These are phyloP conservation scores for Lenwebbia sp. DNA, from an alignment of 345 rosid species.

Conservation along the genomic window DNA sequence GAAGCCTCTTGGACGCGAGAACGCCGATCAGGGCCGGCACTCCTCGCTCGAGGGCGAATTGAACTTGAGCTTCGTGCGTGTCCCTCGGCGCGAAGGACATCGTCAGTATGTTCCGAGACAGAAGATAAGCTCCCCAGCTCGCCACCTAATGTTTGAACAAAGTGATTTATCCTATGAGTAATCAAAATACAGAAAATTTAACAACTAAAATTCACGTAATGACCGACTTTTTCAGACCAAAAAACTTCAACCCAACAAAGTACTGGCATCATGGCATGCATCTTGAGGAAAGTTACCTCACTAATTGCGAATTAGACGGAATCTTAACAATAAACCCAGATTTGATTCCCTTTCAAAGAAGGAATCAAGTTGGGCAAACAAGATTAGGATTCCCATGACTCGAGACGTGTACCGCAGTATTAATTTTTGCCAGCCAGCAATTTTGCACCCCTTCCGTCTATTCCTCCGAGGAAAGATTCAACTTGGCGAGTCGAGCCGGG, in stretches of 20 bases:
- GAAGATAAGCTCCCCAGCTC: slow-evolving; percentile 39
- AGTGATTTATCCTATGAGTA: neutral
- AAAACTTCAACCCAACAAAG: neutral
- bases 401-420: neutral
- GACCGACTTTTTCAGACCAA: neutral
- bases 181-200: neutral
- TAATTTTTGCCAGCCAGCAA: neutral
- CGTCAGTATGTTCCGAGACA: slow-evolving; percentile 22
- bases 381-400: neutral
- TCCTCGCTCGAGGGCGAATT: slow-evolving; percentile 36
- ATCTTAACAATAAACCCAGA: neutral
- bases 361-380: neutral
- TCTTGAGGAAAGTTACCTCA: neutral
- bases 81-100: slow-evolving; percentile 41
- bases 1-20: slow-evolving; percentile 30
- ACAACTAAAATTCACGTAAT: neutral
- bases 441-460: neutral
- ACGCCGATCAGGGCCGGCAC: slow-evolving; percentile 36
- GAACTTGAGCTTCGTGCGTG: slow-evolving; percentile 37
- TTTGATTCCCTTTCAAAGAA: neutral
- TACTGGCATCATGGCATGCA: neutral
- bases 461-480: neutral
- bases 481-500: neutral
- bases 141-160: slow-evolving; percentile 19
- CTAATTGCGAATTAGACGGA: neutral